Conservation (phyloP, 2,329 filamentous ascomycete species). For the Simplicillium sp. region DNA sequence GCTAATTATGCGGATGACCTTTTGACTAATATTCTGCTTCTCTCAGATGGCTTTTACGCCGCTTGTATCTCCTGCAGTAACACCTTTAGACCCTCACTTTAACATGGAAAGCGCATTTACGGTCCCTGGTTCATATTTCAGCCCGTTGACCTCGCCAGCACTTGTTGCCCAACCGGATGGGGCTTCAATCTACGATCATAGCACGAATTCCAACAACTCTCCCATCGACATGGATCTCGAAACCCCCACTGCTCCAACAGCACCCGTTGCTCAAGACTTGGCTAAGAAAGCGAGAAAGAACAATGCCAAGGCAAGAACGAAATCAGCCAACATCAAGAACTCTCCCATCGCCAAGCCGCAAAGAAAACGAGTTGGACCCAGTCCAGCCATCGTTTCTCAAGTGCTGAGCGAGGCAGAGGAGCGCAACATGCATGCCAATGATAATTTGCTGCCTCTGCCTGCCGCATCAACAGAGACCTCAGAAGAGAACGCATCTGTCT, state of each 20-base stretch:
- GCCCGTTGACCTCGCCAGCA: slow-evolving; percentile 72
- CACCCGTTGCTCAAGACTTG: slow-evolving; percentile 32
- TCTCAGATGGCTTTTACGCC: slow-evolving; percentile 66
- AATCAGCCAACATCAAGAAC: slow-evolving; percentile 47
- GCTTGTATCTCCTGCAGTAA: slow-evolving; percentile 75
- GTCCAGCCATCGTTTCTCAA: slow-evolving; percentile 47
- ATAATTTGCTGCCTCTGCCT: slow-evolving; percentile 26
- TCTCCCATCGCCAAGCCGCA: slow-evolving; percentile 65
- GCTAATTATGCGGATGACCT: not conserved
- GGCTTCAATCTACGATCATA: slow-evolving; percentile 33
- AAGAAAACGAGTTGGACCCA: slow-evolving; percentile 40
- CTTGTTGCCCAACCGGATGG: slow-evolving; percentile 61
- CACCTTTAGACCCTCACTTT: slow-evolving; percentile 66
- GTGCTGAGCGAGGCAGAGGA: slow-evolving; percentile 44
- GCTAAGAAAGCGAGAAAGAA: slow-evolving; percentile 44
- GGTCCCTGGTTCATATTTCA: slow-evolving; percentile 67
- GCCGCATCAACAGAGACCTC: slow-evolving; percentile 41
- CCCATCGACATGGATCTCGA: slow-evolving; percentile 50
- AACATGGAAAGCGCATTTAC: slow-evolving; percentile 48
- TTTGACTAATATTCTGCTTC: slow-evolving; percentile 9
- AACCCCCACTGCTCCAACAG: slow-evolving; percentile 21
- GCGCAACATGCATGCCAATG: slow-evolving; percentile 21
- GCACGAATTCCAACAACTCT: slow-evolving; percentile 37
- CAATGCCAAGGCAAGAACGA: slow-evolving; percentile 39
- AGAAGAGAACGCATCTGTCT: slow-evolving; percentile 56